A percentile compares a stretch with the other conserved stretches of the same genome.
Conservation (phyloP, 1,139 yeast species). For the Saccharomyces hybrid region DNA sequence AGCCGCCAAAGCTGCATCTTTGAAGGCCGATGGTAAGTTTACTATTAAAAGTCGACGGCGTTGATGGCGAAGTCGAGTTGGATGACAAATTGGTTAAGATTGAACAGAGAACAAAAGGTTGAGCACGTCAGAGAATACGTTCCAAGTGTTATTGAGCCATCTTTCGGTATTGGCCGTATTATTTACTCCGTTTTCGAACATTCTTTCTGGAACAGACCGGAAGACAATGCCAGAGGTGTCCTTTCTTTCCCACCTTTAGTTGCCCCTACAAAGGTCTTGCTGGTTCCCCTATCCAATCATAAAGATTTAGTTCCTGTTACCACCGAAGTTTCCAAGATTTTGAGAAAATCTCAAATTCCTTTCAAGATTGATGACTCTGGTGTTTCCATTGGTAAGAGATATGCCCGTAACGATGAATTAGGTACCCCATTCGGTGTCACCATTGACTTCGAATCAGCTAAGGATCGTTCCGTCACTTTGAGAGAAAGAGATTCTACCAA, state of each 20-base stretch:
- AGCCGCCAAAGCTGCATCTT: constrained; percentile 66
- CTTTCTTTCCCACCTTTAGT: constrained; percentile 91
- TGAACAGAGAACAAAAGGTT: constrained; percentile 67
- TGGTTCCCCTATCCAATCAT: constrained; percentile 88
- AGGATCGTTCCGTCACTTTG: constrained; percentile 84
- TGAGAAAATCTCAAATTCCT: constrained; percentile 80
- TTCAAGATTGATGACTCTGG: constrained; percentile 96
- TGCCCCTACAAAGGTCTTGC: constrained; percentile 94
- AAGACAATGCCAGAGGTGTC: constrained; percentile 83
- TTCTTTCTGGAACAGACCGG: constrained; percentile 90
- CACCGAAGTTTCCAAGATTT: constrained; percentile 55
- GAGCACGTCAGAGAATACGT: constrained; percentile 93
- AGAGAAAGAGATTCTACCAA: constrained; percentile 97
- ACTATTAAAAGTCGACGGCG: constrained; percentile 50
- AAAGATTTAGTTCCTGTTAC: constrained; percentile 73
- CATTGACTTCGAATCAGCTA: constrained; percentile 88
- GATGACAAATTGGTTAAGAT: constrained; percentile 66
- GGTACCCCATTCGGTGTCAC: constrained; percentile 99
- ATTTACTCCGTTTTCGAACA: constrained; percentile 91
- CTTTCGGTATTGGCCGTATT: constrained; percentile 98
- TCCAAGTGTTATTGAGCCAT: constrained; percentile 98
- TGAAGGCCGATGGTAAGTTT: constrained; percentile 56
- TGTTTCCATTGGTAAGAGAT: constrained; percentile 97
- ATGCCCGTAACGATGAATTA: constrained; percentile 96
- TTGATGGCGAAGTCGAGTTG: constrained; percentile 50